These are phyloP conservation scores for Vickermania spadyakhi DNA, from an alignment of 208 protist species.

Conservation along the genomic window DNA sequence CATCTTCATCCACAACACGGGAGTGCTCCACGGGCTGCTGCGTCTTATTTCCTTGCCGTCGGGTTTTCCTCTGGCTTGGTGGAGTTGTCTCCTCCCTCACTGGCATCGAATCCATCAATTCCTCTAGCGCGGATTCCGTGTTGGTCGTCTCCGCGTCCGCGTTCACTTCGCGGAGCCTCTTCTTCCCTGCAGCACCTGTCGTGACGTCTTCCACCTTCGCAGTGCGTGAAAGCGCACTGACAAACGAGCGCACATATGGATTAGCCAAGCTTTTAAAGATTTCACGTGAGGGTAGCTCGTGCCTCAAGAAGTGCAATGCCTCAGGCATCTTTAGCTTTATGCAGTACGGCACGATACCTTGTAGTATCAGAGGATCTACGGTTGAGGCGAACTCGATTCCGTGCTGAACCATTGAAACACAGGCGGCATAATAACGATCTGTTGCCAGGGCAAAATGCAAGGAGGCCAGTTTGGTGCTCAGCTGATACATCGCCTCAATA, in stretches of 20 bases:
- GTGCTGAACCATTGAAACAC: slow-evolving; percentile 52
- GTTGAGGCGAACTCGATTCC: slow-evolving; percentile 59
- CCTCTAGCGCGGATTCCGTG: neutral
- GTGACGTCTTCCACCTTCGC: slow-evolving; percentile 48
- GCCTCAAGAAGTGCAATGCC: slow-evolving; percentile 40
- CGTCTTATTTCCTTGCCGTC: too few relatives aligned
- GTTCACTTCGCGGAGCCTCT: neutral
- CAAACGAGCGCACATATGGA: slow-evolving; percentile 42
- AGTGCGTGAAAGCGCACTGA: slow-evolving; percentile 49
- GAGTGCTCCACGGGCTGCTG: too few relatives aligned
- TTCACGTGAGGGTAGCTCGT: slow-evolving; percentile 21
- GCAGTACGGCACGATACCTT: slow-evolving; percentile 61
- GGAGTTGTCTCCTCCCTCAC: too few relatives aligned
- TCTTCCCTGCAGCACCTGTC: neutral
- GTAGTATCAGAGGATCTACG: slow-evolving; percentile 60
- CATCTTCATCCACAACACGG: too few relatives aligned
- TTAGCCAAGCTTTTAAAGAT: slow-evolving; percentile 38
- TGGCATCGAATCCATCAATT: neutral
- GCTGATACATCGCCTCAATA: slow-evolving; percentile 56
- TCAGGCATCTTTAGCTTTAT: slow-evolving; percentile 46
- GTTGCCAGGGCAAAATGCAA: slow-evolving; percentile 58
- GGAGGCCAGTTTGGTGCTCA: slow-evolving; percentile 63
- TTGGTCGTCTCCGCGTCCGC: slow-evolving; percentile 3
- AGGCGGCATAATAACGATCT: slow-evolving; percentile 61
- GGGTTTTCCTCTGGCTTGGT: too few relatives aligned